Evolutionary conservation across 208 protist genomes (phyloP).

Genomic region (Plasmodiophora brassicae): DNA sequence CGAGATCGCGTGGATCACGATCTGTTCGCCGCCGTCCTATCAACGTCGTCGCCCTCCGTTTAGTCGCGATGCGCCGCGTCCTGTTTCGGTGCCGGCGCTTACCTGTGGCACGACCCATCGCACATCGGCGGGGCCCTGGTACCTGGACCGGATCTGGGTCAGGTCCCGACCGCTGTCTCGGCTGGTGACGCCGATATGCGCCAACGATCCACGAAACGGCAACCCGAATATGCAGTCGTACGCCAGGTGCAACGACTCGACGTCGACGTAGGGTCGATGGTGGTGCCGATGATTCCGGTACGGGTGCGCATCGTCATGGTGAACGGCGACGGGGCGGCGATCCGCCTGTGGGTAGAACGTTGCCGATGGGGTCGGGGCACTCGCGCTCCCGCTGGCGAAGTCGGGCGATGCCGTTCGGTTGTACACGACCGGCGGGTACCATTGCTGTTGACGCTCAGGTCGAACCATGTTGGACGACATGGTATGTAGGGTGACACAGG

Average conservation of each 20-base stretch:
- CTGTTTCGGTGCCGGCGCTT: neutral
- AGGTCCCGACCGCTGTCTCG: neutral
- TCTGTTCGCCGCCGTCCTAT: neutral
- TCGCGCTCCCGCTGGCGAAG: no score
- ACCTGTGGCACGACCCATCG: neutral
- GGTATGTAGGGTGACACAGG: no score
- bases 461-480: no score
- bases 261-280: neutral
- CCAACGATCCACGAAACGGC: slow-evolving; percentile 24
- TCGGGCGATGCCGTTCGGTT: no score
- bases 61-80: neutral
- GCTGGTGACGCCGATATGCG: slow-evolving; percentile 1
- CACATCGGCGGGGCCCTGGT: neutral
- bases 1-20: slow-evolving; percentile 1
- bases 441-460: no score
- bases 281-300: neutral
- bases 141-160: neutral
- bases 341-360: no score
- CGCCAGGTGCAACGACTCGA: neutral
- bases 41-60: neutral
- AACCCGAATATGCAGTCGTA: slow-evolving; percentile 9
- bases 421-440: no score
- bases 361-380: no score
- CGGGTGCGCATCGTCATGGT: neutral
- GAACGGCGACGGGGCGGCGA: no score